A percentile compares a stretch with the other conserved stretches of the same genome.
These are phyloP conservation scores for Colletotrichum tropicale DNA, from an alignment of 2,329 filamentous ascomycete genomes.

Conservation along the genomic window DNA sequence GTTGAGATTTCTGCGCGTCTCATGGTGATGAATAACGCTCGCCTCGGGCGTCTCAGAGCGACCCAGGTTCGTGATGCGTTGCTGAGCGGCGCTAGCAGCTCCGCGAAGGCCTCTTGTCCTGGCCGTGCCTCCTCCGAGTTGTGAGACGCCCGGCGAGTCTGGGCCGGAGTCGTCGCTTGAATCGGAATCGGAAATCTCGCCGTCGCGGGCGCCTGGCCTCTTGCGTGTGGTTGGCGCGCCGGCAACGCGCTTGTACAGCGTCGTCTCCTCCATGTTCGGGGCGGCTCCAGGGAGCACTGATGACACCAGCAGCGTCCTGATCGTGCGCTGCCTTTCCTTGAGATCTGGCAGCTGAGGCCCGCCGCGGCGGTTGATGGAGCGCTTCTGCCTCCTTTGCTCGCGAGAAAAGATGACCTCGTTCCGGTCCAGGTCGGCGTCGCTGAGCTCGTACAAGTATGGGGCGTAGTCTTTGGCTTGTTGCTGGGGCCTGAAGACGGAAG, in stretches of 20 bases:
- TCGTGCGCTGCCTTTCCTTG: conserved; percentile 91
- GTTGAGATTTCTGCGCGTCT: conserved; percentile 69
- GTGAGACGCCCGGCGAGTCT: conserved; percentile 82
- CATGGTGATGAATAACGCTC: conserved; percentile 63
- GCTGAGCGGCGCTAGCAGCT: conserved; percentile 84
- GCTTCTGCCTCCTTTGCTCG: conserved; percentile 92
- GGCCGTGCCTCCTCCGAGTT: conserved; percentile 75
- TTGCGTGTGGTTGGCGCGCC: conserved; percentile 61
- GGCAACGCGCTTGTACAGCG: conserved; percentile 80
- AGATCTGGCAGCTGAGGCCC: conserved; percentile 94
- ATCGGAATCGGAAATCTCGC: conserved; percentile 84
- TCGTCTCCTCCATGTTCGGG: conserved; percentile 78
- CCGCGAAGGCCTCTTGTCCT: conserved; percentile 88
- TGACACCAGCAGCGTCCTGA: conserved; percentile 90
- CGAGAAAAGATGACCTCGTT: conserved; percentile 92
- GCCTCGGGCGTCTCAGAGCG: conserved; percentile 91
- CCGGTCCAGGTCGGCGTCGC: conserved; percentile 85
- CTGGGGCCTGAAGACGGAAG: conserved; percentile 84
- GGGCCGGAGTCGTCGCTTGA: conserved; percentile 88
- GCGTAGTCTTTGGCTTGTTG: conserved; percentile 94
- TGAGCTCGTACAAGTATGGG: conserved; percentile 93
- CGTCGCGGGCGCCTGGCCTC: conserved; percentile 62
- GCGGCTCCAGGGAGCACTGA: conserved; percentile 90
- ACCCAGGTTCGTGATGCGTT: conserved; percentile 80
- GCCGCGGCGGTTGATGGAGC: conserved; percentile 90